Percentiles rank a stretch among this genome's conserved stretches.
Evolutionary conservation across 768 basidiomycete species (phyloP).

Genomic region (Phaeolepiota aurea): DNA sequence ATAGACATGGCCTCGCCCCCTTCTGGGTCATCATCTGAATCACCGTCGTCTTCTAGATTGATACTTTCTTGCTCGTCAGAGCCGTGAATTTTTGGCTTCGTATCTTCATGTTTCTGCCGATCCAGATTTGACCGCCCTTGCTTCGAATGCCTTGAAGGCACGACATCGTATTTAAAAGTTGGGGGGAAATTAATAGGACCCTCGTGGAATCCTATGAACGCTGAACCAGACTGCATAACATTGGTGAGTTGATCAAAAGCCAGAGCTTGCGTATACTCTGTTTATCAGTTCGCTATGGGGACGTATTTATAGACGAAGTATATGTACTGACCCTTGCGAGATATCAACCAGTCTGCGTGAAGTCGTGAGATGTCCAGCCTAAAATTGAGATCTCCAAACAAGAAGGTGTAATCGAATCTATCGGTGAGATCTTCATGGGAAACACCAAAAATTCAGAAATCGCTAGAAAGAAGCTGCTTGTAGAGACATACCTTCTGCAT

Average conservation of each 20-base stretch:
- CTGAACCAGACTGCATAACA: constrained; percentile 60
- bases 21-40: constrained; percentile 33
- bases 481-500: constrained; percentile 55
- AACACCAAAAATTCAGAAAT: constrained; percentile 5
- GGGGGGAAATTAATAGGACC: constrained; percentile 80
- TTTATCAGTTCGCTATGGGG: background rate
- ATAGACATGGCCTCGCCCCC: constrained; percentile 41
- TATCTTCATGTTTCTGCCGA: constrained; percentile 15
- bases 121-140: constrained; percentile 23
- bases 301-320: no score
- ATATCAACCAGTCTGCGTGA: constrained; percentile 92
- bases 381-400: constrained; percentile 91
- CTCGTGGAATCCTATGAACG: constrained; percentile 76
- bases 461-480: background rate
- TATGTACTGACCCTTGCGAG: constrained; percentile 66
- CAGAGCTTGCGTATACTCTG: constrained; percentile 80
- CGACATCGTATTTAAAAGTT: constrained; percentile 90
- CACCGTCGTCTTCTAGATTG: constrained; percentile 28
- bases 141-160: constrained; percentile 44
- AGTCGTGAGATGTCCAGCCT: constrained; percentile 80
- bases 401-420: constrained; percentile 81
- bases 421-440: constrained; percentile 63
- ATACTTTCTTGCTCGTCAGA: constrained; percentile 28
- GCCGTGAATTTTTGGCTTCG: constrained; percentile 20
- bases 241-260: constrained; percentile 83